A percentile compares a stretch with the other conserved stretches of the same genome.
These are phyloP conservation scores for Raddia distichophylla DNA, from an alignment of 176 grass and related monocot genomes.

Conservation along the genomic window DNA sequence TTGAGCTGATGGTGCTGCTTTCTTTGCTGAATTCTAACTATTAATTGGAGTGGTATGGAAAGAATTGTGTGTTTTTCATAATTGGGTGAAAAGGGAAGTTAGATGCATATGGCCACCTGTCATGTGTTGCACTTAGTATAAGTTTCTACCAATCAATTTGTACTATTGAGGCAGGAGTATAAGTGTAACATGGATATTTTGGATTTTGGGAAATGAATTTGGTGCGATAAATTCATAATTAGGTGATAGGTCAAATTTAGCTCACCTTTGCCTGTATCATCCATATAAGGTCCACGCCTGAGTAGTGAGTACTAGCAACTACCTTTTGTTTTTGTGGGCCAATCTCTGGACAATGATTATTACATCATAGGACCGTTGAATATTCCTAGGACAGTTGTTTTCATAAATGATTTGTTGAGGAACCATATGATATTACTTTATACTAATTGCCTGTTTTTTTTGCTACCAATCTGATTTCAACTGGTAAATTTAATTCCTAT, in stretches of 20 bases:
- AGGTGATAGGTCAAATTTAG: background rate
- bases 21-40: background rate
- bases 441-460: background rate
- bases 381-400: background rate
- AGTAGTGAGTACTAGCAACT: background rate
- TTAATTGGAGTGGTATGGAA: background rate
- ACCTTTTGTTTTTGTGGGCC: conserved; percentile 4
- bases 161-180: background rate
- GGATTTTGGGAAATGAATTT: background rate
- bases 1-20: conserved; percentile 8
- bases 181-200: background rate
- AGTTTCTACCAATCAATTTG: background rate
- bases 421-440: background rate
- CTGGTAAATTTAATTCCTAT: background rate
- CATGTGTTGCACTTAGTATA: background rate
- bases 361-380: conserved; percentile 7
- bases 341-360: background rate
- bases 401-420: conserved; percentile 1
- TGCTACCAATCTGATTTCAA: conserved; percentile 17
- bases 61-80: background rate
- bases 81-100: background rate
- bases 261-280: conserved; percentile 13
- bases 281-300: background rate
- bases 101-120: background rate
- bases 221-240: background rate